phyloP scores from a whole-genome alignment of 2,329 filamentous ascomycete species.

The Fusarium tjaetaba region DNA sequence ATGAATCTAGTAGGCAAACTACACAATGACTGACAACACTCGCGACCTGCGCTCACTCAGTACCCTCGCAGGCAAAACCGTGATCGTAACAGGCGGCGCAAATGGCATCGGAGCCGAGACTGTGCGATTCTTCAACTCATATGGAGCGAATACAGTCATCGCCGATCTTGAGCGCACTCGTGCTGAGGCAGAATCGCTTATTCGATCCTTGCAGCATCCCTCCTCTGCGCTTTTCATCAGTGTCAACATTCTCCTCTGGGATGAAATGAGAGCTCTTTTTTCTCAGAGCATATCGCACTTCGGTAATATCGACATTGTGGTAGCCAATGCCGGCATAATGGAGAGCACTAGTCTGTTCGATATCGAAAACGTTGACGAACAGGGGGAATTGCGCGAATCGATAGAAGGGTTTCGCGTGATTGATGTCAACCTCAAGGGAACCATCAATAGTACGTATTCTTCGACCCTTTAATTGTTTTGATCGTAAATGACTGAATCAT shows the following conservation, averaged over 20 bases:
- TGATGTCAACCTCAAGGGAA: not conserved
- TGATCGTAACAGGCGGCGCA: not conserved
- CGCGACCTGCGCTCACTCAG: fast-evolving
- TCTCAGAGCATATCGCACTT: not conserved
- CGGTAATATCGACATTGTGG: not conserved
- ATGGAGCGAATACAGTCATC: not conserved
- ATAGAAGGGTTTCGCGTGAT: not conserved
- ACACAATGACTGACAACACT: not conserved
- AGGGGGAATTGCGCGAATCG: not conserved
- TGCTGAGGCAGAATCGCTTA: not conserved
- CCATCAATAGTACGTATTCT: not conserved
- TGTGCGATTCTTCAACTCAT: not conserved
- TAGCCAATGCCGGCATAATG: not conserved
- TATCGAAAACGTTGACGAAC: not conserved
- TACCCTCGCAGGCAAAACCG: not conserved
- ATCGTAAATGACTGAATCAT: not conserved
- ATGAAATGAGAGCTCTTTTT: not conserved
- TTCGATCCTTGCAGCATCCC: not conserved
- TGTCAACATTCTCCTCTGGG: not conserved
- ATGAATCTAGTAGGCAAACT: fast-evolving
- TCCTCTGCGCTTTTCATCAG: not conserved
- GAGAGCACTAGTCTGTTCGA: not conserved
- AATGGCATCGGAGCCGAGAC: not conserved
- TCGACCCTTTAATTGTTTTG: too few species aligned
- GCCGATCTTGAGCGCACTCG: not conserved